phyloP scores from a whole-genome alignment of 192 early-diverging fungal genomes.

The Backusella circina region DNA sequence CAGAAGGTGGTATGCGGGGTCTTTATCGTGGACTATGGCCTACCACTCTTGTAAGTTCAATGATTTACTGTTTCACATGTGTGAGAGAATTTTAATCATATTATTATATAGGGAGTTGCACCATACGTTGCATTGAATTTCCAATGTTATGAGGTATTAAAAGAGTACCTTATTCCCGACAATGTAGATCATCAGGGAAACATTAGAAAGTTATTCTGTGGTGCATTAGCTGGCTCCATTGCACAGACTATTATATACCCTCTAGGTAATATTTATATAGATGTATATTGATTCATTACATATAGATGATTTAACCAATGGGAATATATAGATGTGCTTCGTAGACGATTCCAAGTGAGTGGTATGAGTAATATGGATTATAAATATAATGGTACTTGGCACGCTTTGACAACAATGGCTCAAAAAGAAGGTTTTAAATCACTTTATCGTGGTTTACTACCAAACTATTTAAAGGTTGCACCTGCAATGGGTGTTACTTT shows the following conservation, averaged over 20 bases:
- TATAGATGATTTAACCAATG: no score
- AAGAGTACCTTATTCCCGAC: slow-evolving; percentile 60
- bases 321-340: slow-evolving; percentile 63
- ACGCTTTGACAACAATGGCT: slow-evolving; percentile 53
- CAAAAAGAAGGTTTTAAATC: slow-evolving; percentile 67
- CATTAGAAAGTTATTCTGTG: slow-evolving; percentile 61
- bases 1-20: slow-evolving; percentile 70
- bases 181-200: slow-evolving; percentile 59
- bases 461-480: slow-evolving; percentile 83
- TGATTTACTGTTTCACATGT: background rate
- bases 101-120: slow-evolving; percentile 56
- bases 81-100: background rate
- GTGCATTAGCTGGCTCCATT: slow-evolving; percentile 74
- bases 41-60: slow-evolving; percentile 51
- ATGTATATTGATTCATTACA: background rate
- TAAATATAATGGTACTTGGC: slow-evolving; percentile 71
- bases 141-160: slow-evolving; percentile 75
- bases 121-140: slow-evolving; percentile 84
- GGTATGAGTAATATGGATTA: slow-evolving; percentile 65
- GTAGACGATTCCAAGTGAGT: slow-evolving; percentile 77
- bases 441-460: slow-evolving; percentile 73
- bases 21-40: slow-evolving; percentile 72
- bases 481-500: slow-evolving; percentile 84
- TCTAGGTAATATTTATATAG: slow-evolving; percentile 28
- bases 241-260: slow-evolving; percentile 83